Evolutionary conservation across 2,329 filamentous ascomycete species (phyloP), one percentile per base, ranked within the genome.

Genomic region (Canariomyces notabilis): DNA sequence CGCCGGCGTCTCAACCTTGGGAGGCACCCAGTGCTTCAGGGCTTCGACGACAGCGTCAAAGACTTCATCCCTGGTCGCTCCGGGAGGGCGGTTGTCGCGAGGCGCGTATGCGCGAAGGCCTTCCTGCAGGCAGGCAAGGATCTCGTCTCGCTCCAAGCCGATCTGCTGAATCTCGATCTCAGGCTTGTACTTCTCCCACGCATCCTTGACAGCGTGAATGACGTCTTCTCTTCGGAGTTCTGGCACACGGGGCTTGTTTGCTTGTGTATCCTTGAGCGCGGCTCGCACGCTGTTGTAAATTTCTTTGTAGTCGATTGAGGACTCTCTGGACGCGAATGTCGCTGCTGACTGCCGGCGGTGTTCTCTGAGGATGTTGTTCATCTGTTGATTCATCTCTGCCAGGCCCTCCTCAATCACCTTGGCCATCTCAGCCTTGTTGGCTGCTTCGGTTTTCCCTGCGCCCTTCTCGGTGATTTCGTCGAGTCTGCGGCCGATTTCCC

Each of bases 101-200:
- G 76, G 73, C 1, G 75, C 75, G 60, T 93, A 89, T 37, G 89
- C 81, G 54, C 87, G 82, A 0, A 97, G 76, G 1, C 91, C 91
- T 68, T 96, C 85, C 56, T 87, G 83, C 20, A 97, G 75, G 55
- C 89, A 95, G 32, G 85, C 82, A 12, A 97, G 73, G 38, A 97
- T 86, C 61, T 97, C 91, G 11, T 96, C 89, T 5, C 89, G 79
- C 63, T 95, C 91, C 1, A 97, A 73, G 2, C 90, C 91, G 52
- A 94, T 86, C 58, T 95, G 89, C 57, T 95, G 85, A 4, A 95
- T 76, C 57, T 95, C 85, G 41, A 95, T 89, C 58, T 96, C 89
- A 1, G 91, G 91, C 67, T 95, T 95, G 68, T 95, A 95, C 44
- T 83, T 87, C 61, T 96, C 91, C 81, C 89, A 95, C 1, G 90